Base-by-base conservation (phyloP, 108 stramenopile species). In the Discostella stelligeroides region DNA sequence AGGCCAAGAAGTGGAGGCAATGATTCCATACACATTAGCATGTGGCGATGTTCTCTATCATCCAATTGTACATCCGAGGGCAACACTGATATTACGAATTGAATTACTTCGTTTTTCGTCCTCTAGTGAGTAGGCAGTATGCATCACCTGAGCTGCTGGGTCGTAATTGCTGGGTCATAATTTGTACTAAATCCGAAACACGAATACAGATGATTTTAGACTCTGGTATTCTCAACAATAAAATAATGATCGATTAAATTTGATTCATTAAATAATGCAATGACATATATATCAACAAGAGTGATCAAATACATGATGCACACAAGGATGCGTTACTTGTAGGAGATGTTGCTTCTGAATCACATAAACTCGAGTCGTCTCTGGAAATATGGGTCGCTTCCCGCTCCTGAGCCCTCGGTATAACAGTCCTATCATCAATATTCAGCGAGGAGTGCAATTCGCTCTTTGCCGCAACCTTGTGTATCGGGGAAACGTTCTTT, bases 41-140 rank as follows among this genome's bases (percentile, higher is more conserved):
- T 97, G 96, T 72, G 95, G 96, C 23, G 74, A 70, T 21, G 64
- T 60, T 30, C 95, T 95, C 8, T 84, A 78, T 66, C 86, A 84
- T 25, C 96, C 96, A 0, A 66, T 79, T 23, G 84, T 97, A 29
- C 94, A 93, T 1, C 88, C 96, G 18, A 63, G 79, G 42, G 66
- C 86, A 1, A 84, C 85, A 18, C 84, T 94, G n/a, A 64, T 86
- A 40, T 97, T 88, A 60, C 85, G 87, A 56, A 62, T 94, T 1
- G 91, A 97, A 73, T 63, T 95, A 24, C 66, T 94, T 37, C 63
- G 70, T 21, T 91, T 76, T 77, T 71, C 70, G 40, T 60, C 68
- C 39, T 12, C 28, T 63, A 2, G 23, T 2, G 24, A 63, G 2
- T 27, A 11, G 7, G 62, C 25, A 4, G 7, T 15, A 48, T 25